Conservation (phyloP, 225 moss, liverwort and hornwort species). For the Pleurozium schreberi region DNA sequence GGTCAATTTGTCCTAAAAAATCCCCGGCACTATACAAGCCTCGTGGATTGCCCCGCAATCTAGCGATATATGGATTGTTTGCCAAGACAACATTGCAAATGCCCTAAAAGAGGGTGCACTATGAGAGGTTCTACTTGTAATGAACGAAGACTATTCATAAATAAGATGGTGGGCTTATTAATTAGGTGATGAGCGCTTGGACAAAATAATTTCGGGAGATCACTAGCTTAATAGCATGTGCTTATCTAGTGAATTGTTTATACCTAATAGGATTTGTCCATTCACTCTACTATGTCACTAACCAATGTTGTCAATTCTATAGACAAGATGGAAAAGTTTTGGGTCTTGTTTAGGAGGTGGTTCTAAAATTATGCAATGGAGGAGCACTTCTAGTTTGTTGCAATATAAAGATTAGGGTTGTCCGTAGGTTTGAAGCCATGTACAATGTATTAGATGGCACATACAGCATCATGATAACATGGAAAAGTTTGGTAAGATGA, state of each 20-base stretch:
- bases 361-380: fast-evolving
- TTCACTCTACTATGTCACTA: no score
- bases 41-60: no score
- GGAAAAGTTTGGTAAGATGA: not conserved
- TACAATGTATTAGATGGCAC: fast-evolving
- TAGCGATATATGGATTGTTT: no score
- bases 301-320: fast-evolving
- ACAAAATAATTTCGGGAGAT: not conserved
- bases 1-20: no score
- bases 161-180: no score
- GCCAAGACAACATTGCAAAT: no score
- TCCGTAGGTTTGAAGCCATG: fast-evolving
- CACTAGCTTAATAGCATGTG: no score
- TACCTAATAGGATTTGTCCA: no score
- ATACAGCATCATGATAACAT: fast-evolving
- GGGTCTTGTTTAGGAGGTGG: fast-evolving
- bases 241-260: not conserved
- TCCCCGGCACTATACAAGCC: no score
- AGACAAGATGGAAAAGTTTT: not conserved
- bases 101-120: no score
- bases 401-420: not conserved
- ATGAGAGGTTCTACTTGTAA: no score
- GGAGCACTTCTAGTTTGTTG: fast-evolving
- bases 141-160: no score
- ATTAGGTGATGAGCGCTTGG: not conserved